phyloP scores from a whole-genome alignment of 768 basidiomycete genomes.

The Amanita inopinata region DNA sequence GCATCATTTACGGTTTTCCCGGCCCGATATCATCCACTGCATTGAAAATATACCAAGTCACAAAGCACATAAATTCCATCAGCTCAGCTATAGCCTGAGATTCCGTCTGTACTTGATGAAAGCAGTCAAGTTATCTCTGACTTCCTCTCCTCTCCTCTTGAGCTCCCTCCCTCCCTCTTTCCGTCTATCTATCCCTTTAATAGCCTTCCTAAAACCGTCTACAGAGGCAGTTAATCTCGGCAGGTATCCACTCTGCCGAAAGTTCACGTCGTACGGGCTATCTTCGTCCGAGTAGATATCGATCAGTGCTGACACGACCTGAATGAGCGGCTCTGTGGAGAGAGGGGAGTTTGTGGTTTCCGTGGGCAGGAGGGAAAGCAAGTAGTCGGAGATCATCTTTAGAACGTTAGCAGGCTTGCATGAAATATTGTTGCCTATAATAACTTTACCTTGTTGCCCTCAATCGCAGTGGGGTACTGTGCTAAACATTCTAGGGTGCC shows the following conservation, averaged over 20 bases:
- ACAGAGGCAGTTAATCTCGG: conserved; percentile 46
- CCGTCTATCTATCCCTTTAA: conserved; percentile 56
- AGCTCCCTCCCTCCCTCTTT: conserved; percentile 60
- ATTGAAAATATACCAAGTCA: neutral
- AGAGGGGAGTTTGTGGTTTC: conserved; percentile 27
- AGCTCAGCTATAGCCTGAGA: conserved; percentile 29
- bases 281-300: conserved; percentile 91
- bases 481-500: conserved; percentile 84
- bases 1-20: too few relatives aligned
- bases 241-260: conserved; percentile 52
- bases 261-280: conserved; percentile 72
- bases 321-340: conserved; percentile 63
- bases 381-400: conserved; percentile 54
- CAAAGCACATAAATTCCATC: neutral
- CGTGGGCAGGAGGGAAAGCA: conserved; percentile 54
- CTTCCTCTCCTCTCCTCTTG: conserved; percentile 61
- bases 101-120: conserved; percentile 66
- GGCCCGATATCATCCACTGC: conserved; percentile 36
- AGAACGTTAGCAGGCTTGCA: neutral
- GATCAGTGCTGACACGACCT: conserved; percentile 73
- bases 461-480: conserved; percentile 50
- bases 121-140: conserved; percentile 64
- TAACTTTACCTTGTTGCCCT: conserved; percentile 53
- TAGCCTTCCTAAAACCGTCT: conserved; percentile 51
- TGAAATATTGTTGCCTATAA: neutral